Conservation (phyloP, 2,329 filamentous ascomycete genomes). For the Monilinia vaccinii-corymbosi region DNA sequence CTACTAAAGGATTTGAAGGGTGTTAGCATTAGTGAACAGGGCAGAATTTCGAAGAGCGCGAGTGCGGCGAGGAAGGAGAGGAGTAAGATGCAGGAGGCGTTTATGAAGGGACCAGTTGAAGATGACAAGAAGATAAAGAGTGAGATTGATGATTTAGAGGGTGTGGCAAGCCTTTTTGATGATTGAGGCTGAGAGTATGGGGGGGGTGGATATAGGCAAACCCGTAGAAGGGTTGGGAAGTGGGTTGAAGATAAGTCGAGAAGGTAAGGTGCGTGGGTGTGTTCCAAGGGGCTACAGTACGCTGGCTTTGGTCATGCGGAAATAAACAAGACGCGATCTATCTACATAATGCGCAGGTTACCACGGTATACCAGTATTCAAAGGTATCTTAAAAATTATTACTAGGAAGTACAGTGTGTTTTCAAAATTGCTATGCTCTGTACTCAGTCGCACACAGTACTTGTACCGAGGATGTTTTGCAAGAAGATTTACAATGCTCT, state of each 20-base stretch:
- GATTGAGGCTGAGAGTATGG: neutral
- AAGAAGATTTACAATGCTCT: no score
- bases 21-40: constrained; percentile 87
- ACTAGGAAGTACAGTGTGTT: no score
- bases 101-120: constrained; percentile 42
- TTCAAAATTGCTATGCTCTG: no score
- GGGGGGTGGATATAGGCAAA: neutral
- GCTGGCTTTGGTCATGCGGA: no score
- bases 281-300: no score
- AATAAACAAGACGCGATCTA: no score
- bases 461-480: no score
- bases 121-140: neutral
- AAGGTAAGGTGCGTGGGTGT: no score
- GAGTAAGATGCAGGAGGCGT: constrained; percentile 56
- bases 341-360: no score
- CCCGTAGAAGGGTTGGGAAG: neutral
- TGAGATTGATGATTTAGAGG: constrained; percentile 21
- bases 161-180: constrained; percentile 27
- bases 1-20: constrained; percentile 80
- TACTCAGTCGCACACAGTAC: no score
- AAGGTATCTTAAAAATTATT: no score
- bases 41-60: constrained; percentile 59
- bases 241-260: neutral
- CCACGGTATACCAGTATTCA: no score
- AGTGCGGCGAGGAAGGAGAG: constrained; percentile 37